A percentile compares a stretch with the other conserved stretches of the same genome.
Evolutionary conservation across 768 basidiomycete species (phyloP).

Genomic region (Russula sp.): DNA sequence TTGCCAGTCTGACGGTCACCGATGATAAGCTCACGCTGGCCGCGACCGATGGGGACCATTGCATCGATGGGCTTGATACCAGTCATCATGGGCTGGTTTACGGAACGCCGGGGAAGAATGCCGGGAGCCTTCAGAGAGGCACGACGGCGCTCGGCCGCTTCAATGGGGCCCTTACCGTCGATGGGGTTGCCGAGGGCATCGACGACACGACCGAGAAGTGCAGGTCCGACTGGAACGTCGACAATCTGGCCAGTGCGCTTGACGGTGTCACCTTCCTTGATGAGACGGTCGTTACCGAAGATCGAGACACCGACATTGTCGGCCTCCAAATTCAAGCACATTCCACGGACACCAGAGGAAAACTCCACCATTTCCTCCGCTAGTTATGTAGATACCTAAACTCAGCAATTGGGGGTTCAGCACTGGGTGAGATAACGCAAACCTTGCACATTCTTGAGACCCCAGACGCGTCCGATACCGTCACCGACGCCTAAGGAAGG

Average conservation of each 20-base stretch:
- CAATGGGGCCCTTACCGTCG: conserved; percentile 97
- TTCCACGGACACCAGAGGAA: conserved; percentile 98
- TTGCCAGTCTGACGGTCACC: conserved; percentile 99
- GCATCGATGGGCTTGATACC: conserved; percentile 99
- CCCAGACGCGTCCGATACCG: conserved; percentile 99
- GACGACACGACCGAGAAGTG: conserved; percentile 96
- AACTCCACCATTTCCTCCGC: conserved; percentile 99
- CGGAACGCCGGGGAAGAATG: conserved; percentile 98
- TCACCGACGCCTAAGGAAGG: conserved; percentile 82
- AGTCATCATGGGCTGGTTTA: conserved; percentile 99
- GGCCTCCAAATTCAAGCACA: conserved; percentile 99
- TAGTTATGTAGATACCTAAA: conserved; percentile 30
- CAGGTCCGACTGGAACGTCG: conserved; percentile 97
- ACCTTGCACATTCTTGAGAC: conserved; percentile 98
- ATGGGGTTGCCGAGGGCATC: conserved; percentile 99
- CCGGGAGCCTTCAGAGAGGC: conserved; percentile 98
- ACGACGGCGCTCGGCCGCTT: conserved; percentile 89
- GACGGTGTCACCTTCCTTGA: conserved; percentile 99
- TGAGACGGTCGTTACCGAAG: conserved; percentile 96
- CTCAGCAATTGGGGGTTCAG: conserved; percentile 16
- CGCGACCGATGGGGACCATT: conserved; percentile 99
- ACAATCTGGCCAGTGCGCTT: conserved; percentile 99
- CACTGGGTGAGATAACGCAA: conserved; percentile 21
- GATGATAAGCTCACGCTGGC: conserved; percentile 99
- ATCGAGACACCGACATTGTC: conserved; percentile 99